Evolutionary conservation across 768 basidiomycete species (phyloP).

Genomic region (Hygrocybe coccinea): DNA sequence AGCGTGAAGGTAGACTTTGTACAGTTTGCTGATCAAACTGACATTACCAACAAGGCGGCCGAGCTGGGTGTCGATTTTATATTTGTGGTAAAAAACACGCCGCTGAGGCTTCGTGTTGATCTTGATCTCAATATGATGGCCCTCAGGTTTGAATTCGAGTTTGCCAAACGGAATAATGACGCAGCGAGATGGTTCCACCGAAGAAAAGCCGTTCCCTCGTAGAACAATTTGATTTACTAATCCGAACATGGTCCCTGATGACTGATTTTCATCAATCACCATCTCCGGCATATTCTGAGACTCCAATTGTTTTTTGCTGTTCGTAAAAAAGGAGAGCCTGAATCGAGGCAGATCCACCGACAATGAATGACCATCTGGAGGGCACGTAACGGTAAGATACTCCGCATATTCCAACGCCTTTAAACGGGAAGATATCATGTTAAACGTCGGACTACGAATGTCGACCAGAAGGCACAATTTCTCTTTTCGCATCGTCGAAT

Average conservation of each 20-base stretch:
- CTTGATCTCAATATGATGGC: constrained; percentile 20
- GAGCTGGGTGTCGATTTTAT: constrained; percentile 31
- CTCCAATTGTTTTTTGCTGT: constrained; percentile 30
- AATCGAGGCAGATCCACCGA: constrained; percentile 37
- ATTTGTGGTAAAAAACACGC: constrained; percentile 19
- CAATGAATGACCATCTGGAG: constrained; percentile 12
- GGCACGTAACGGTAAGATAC: constrained; percentile 14
- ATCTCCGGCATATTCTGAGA: constrained; percentile 40
- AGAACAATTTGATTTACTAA: constrained; percentile 39
- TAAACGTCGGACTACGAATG: constrained; percentile 21
- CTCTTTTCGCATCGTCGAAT: constrained; percentile 12
- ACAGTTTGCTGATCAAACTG: constrained; percentile 29
- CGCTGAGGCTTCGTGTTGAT: constrained; percentile 15
- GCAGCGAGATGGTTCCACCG: constrained; percentile 17
- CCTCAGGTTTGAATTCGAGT: constrained; percentile 16
- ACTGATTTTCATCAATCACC: constrained; percentile 40
- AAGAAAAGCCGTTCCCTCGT: constrained; percentile 14
- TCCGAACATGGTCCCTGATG: constrained; percentile 42
- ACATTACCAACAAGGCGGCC: constrained; percentile 29
- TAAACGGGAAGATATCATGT: constrained; percentile 19
- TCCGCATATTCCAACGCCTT: constrained; percentile 16
- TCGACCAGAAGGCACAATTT: constrained; percentile 20
- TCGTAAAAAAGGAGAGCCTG: constrained; percentile 37
- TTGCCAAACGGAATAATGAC: constrained; percentile 40
- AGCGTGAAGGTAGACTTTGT: constrained; percentile 42